Conservation (phyloP, 1,284 basidiomycete species). For the Entoloma clypeatum region DNA sequence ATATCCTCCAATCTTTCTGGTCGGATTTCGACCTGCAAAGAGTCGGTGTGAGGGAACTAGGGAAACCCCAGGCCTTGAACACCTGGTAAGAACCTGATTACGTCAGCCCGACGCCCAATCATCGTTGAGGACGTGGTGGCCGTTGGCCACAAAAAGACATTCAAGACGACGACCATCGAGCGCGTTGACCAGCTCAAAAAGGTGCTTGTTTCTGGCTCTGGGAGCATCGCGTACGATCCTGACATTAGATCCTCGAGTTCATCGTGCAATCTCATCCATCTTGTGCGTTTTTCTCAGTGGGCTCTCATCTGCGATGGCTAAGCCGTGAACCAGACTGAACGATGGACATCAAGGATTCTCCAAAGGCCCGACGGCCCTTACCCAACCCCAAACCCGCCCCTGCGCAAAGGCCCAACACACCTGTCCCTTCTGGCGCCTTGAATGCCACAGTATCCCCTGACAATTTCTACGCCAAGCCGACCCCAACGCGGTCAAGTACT, state of each 20-base stretch:
- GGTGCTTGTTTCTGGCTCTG: neutral
- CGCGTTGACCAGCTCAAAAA: constrained; percentile 5
- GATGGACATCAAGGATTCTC: constrained; percentile 39
- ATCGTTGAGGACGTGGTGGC: no score
- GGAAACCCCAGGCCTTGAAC: no score
- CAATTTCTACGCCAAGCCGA: constrained; percentile 34
- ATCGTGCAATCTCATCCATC: constrained; percentile 3
- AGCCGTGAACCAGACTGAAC: neutral
- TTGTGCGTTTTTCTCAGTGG: constrained; percentile 3
- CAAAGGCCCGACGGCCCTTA: constrained; percentile 36
- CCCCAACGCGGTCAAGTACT: constrained; percentile 34
- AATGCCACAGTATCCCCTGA: constrained; percentile 28
- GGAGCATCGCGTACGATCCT: constrained; percentile 3
- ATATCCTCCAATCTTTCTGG: no score
- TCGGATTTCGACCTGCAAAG: no score
- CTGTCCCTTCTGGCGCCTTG: constrained; percentile 25
- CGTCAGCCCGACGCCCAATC: no score
- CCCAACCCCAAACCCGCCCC: constrained; percentile 35
- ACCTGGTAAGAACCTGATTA: no score
- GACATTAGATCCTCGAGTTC: constrained; percentile 5
- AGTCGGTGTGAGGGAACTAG: no score
- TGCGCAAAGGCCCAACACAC: constrained; percentile 39
- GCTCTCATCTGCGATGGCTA: constrained; percentile 6
- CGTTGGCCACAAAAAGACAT: no score
- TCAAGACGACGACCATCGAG: constrained; percentile 12